Conservation (phyloP, 2,329 filamentous ascomycete species). For the Trichoderma guizhouense region DNA sequence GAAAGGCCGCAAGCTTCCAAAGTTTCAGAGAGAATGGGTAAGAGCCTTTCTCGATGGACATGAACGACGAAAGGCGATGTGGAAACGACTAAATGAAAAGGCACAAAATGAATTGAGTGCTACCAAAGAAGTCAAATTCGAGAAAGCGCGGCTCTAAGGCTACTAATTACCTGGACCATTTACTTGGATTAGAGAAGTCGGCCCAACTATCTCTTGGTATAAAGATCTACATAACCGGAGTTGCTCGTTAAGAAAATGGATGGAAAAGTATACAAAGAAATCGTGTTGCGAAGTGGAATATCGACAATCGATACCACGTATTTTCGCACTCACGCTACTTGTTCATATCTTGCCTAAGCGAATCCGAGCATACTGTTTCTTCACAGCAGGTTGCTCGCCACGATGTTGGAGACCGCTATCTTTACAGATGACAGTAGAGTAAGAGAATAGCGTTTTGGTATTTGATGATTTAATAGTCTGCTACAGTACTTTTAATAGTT, state of each 20-base stretch:
- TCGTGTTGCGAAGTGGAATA: neutral
- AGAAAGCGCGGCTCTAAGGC: neutral
- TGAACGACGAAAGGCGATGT: slow-evolving; percentile 55
- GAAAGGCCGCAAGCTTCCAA: slow-evolving; percentile 43
- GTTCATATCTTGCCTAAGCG: neutral
- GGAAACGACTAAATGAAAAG: slow-evolving; percentile 47
- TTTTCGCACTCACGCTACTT: neutral
- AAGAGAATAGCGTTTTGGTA: neutral
- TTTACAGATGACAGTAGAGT: neutral
- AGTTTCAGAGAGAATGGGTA: slow-evolving; percentile 46
- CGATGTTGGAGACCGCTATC: neutral
- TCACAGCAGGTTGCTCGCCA: neutral
- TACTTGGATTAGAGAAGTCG: neutral
- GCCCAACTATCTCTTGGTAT: neutral
- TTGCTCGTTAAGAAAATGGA: neutral
- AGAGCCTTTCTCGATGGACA: slow-evolving; percentile 52
- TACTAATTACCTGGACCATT: neutral
- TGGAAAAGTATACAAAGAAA: neutral
- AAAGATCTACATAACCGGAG: neutral
- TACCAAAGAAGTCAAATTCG: neutral
- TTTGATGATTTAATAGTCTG: neutral
- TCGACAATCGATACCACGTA: neutral
- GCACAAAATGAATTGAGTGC: neutral
- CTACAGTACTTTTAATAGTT: neutral
- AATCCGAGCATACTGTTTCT: neutral